These are phyloP conservation scores for Rubia balearica DNA, from an alignment of 305 asterid genomes.

Conservation along the genomic window DNA sequence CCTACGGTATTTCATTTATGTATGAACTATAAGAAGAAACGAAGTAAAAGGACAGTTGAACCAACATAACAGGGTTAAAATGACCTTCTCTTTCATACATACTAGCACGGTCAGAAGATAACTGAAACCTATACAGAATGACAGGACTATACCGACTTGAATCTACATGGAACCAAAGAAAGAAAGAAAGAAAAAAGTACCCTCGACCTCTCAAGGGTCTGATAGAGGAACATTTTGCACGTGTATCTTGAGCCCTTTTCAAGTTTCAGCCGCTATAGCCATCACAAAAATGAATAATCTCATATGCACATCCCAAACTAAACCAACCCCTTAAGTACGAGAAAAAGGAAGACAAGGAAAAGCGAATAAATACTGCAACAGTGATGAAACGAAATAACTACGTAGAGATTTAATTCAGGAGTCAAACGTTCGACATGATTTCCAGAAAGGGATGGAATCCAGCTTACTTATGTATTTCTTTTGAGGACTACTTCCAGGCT, in stretches of 20 bases:
- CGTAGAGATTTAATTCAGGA: not conserved
- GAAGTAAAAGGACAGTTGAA: not conserved
- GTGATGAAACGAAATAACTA: not conserved
- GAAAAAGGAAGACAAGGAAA: not conserved
- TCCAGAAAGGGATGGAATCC: not conserved
- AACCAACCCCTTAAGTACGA: not conserved
- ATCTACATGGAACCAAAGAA: not conserved
- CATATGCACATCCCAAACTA: not conserved
- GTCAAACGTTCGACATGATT: not conserved
- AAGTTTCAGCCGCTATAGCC: not conserved
- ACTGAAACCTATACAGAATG: not conserved
- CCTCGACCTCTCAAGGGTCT: not conserved
- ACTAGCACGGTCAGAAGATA: not conserved
- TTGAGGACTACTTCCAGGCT: not conserved
- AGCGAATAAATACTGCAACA: not conserved
- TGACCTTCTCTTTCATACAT: not conserved
- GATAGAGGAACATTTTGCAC: not conserved
- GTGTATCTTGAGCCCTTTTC: not conserved
- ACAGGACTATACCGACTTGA: not conserved
- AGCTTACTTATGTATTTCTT: not conserved
- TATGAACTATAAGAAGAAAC: not conserved
- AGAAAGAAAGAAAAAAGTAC: not conserved
- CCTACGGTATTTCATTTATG: not conserved
- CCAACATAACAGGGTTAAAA: not conserved
- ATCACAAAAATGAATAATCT: not conserved